Evolutionary conservation across 2,329 filamentous ascomycete species (phyloP).

Genomic region (Colletotrichum sp.): DNA sequence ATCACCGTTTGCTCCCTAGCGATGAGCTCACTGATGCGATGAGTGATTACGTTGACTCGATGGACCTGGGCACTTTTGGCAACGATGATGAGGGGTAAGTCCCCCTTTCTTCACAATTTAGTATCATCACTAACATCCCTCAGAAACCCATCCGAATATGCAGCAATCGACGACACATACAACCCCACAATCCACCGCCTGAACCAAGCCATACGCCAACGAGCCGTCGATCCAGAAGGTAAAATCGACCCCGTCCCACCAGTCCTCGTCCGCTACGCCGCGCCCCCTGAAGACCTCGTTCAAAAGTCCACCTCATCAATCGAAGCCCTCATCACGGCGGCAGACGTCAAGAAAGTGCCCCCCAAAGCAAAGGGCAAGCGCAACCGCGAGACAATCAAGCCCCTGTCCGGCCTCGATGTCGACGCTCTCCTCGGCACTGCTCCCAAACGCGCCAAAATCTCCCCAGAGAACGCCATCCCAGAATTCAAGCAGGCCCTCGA

Average conservation of each 20-base stretch:
- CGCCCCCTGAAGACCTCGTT: slow-evolving; percentile 72
- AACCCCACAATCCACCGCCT: slow-evolving; percentile 88
- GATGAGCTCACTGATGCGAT: slow-evolving; percentile 79
- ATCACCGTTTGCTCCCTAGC: slow-evolving; percentile 83
- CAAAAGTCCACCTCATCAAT: slow-evolving; percentile 62
- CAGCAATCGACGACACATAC: slow-evolving; percentile 80
- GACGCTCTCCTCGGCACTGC: slow-evolving; percentile 75
- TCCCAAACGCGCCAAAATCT: slow-evolving; percentile 44
- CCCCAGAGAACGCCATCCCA: slow-evolving; percentile 78
- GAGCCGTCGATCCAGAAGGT: slow-evolving; percentile 76
- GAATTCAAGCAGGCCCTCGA: slow-evolving; percentile 85
- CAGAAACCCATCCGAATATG: slow-evolving; percentile 67
- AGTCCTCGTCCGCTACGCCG: slow-evolving; percentile 73
- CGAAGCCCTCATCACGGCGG: slow-evolving; percentile 67
- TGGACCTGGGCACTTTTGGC: slow-evolving; percentile 80
- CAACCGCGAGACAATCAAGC: slow-evolving; percentile 73
- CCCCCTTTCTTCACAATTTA: neutral
- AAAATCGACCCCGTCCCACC: slow-evolving; percentile 66
- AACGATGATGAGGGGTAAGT: slow-evolving; percentile 76
- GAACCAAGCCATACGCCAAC: slow-evolving; percentile 81
- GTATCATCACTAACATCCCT: slow-evolving; percentile 18
- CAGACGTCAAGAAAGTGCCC: slow-evolving; percentile 88
- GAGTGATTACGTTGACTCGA: slow-evolving; percentile 89
- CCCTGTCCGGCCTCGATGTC: slow-evolving; percentile 88
- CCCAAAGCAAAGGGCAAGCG: slow-evolving; percentile 79